Conservation (phyloP, 177 flowering plant genomes). For the Vitis hybrid region DNA sequence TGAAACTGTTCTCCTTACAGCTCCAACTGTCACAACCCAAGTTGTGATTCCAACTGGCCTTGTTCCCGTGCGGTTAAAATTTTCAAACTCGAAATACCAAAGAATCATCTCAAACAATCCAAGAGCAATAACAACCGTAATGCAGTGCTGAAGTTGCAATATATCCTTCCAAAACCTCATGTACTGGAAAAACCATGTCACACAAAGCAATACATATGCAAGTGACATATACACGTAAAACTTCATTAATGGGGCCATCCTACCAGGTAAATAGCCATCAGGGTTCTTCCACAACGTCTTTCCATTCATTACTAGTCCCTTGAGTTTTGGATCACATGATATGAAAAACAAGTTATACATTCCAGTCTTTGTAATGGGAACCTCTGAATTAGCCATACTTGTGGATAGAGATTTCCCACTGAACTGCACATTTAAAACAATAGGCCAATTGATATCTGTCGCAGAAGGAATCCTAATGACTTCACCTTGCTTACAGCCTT, state of each 20-base stretch:
- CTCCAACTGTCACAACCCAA: constrained; percentile 93
- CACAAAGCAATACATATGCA: constrained; percentile 65
- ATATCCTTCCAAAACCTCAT: constrained; percentile 78
- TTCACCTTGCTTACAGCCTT: constrained; percentile 93
- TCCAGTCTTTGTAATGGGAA: constrained; percentile 73
- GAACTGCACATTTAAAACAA: constrained; percentile 59
- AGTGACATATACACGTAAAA: constrained; percentile 73
- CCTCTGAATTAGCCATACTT: constrained; percentile 40
- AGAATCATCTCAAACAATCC: constrained; percentile 88
- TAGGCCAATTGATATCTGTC: constrained; percentile 64
- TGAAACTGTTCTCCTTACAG: constrained; percentile 76
- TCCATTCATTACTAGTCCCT: constrained; percentile 73
- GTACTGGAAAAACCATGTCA: constrained; percentile 77
- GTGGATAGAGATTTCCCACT: constrained; percentile 43
- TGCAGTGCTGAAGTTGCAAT: constrained; percentile 85
- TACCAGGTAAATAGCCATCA: constrained; percentile 88
- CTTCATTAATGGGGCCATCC: constrained; percentile 86
- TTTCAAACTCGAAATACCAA: constrained; percentile 81
- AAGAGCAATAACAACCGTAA: constrained; percentile 68
- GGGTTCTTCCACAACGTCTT: constrained; percentile 92
- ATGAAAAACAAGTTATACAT: constrained; percentile 93
- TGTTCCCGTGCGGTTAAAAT: constrained; percentile 69
- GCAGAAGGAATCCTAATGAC: constrained; percentile 77
- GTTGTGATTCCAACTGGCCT: constrained; percentile 80
- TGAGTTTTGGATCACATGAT: constrained; percentile 84